Conservation (phyloP, 2,329 filamentous ascomycete species). For the Cladosporium sphaerospermum region DNA sequence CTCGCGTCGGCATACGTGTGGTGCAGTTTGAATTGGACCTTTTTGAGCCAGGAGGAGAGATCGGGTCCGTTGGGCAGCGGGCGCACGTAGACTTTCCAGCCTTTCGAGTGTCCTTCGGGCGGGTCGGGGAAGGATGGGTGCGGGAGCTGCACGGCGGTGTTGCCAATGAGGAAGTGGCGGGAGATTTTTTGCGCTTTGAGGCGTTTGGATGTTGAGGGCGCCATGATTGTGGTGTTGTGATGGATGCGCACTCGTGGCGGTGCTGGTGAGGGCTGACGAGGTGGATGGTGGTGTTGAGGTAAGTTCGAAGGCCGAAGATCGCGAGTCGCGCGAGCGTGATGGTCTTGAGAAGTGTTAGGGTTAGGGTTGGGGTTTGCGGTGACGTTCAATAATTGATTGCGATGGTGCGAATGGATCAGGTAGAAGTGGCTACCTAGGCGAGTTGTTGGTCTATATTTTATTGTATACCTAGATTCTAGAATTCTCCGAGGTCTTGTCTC, state of each 20-base stretch:
- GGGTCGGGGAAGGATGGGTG: constrained; percentile 69
- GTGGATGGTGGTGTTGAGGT: not conserved
- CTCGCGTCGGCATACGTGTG: constrained; percentile 91
- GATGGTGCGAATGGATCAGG: too few relatives aligned
- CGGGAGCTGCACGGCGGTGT: constrained; percentile 53
- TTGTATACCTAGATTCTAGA: too few relatives aligned
- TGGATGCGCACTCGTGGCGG: not conserved
- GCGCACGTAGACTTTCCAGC: constrained; percentile 91
- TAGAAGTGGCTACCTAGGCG: too few relatives aligned
- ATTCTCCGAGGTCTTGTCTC: not conserved
- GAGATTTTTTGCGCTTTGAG: constrained; percentile 28
- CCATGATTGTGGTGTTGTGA: constrained; percentile 21
- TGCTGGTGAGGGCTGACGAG: not conserved
- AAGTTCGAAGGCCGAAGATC: not conserved
- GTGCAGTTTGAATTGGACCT: constrained; percentile 97
- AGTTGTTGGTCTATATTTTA: too few relatives aligned
- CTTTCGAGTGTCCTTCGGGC: constrained; percentile 89
- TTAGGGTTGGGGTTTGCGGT: not conserved
- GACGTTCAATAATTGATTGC: too few relatives aligned
- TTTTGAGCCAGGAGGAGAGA: constrained; percentile 90
- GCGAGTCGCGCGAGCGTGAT: not conserved
- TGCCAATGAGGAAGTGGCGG: constrained; percentile 41
- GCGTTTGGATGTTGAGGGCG: constrained; percentile 31
- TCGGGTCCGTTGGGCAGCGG: constrained; percentile 78
- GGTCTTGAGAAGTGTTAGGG: not conserved